A percentile compares a stretch with the other conserved stretches of the same genome.
Conservation (phyloP, 2,329 filamentous ascomycete genomes). For the Madurella mycetomatis region DNA sequence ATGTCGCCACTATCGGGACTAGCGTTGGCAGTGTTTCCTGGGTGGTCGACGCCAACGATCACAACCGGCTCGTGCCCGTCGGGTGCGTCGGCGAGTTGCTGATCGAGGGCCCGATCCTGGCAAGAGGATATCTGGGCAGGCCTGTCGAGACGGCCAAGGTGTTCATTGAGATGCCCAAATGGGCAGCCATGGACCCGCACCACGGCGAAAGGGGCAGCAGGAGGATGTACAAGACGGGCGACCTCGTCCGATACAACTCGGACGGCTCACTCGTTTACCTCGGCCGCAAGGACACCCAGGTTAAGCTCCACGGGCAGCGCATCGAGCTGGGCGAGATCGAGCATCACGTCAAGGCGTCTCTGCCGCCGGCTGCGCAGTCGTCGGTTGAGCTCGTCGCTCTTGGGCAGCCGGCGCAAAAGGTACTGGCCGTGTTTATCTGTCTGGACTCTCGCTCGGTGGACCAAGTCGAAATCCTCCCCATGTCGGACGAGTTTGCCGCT, state of each 20-base stretch:
- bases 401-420: slow-evolving; percentile 10
- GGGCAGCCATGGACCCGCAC: slow-evolving; percentile 49
- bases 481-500: slow-evolving; percentile 6
- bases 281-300: slow-evolving; percentile 49
- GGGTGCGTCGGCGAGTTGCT: slow-evolving; percentile 35
- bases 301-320: slow-evolving; percentile 52
- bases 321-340: slow-evolving; percentile 39
- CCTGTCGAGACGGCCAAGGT: slow-evolving; percentile 39
- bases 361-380: slow-evolving; percentile 40
- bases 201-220: slow-evolving; percentile 48
- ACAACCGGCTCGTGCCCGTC: slow-evolving; percentile 28
- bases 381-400: slow-evolving; percentile 48
- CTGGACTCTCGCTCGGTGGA: slow-evolving; percentile 7
- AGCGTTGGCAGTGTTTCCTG: slow-evolving; percentile 40
- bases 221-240: slow-evolving; percentile 41
- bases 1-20: slow-evolving; percentile 41
- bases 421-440: slow-evolving; percentile 19
- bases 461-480: slow-evolving; percentile 25
- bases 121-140: slow-evolving; percentile 46
- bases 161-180: slow-evolving; percentile 41
- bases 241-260: slow-evolving; percentile 35
- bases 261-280: slow-evolving; percentile 37
- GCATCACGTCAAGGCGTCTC: slow-evolving; percentile 32
- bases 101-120: slow-evolving; percentile 42
- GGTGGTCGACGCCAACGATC: slow-evolving; percentile 31